A percentile compares a stretch with the other conserved stretches of the same genome.
Evolutionary conservation across 2,329 filamentous ascomycete genomes (phyloP).

Genomic region (Lachnellula occidentalis): DNA sequence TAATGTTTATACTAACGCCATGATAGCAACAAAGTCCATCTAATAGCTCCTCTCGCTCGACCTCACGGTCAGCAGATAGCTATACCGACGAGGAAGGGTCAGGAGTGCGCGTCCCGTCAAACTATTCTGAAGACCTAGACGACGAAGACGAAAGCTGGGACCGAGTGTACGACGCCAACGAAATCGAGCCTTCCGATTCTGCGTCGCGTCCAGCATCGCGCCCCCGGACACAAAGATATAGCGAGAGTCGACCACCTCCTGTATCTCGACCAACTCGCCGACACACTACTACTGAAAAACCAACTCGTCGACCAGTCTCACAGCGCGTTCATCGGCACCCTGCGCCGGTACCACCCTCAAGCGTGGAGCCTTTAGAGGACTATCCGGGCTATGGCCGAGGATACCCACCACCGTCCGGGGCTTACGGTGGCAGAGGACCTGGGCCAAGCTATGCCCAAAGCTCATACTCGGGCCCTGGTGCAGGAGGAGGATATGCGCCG

Average conservation of each 20-base stretch:
- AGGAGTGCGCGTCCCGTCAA: conserved; percentile 28
- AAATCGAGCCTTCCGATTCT: conserved; percentile 53
- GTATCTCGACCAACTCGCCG: conserved; percentile 36
- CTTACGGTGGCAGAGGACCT: conserved; percentile 24
- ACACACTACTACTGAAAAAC: conserved; percentile 30
- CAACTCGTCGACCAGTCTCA: conserved; percentile 33
- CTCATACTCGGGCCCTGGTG: conserved; percentile 22
- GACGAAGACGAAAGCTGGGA: conserved; percentile 27
- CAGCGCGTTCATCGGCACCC: conserved; percentile 38
- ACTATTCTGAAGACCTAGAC: conserved; percentile 7
- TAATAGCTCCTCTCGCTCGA: conserved; percentile 25
- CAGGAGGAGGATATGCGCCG: conserved; percentile 20
- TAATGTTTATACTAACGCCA: neutral
- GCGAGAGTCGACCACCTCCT: conserved; percentile 32
- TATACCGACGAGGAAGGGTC: conserved; percentile 29
- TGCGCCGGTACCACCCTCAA: conserved; percentile 51
- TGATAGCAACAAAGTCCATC: conserved; percentile 17
- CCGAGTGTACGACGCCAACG: conserved; percentile 38
- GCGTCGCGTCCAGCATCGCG: conserved; percentile 46
- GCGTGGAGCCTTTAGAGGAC: conserved; percentile 61
- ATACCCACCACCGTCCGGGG: conserved; percentile 30
- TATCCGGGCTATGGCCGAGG: conserved; percentile 44
- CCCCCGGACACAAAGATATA: conserved; percentile 23
- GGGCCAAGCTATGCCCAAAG: conserved; percentile 27
- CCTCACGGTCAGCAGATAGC: conserved; percentile 23